Evolutionary conservation across 169 alveolate species (phyloP), one percentile per base, ranked within the genome.

Genomic region (Eimeria tenella): DNA sequence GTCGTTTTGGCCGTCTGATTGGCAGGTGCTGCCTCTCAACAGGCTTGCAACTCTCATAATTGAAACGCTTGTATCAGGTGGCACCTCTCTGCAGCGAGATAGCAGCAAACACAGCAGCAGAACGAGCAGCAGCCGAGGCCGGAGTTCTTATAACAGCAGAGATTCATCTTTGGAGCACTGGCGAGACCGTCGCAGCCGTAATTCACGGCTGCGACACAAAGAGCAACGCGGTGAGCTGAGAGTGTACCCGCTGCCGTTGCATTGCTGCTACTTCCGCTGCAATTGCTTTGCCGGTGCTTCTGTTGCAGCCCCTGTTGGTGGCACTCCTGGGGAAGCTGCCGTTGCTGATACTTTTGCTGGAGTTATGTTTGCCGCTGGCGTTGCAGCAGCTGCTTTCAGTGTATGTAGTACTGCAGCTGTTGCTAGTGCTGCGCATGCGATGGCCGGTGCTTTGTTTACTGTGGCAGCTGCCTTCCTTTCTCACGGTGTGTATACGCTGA

Each of bases 101-200:
- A 53, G 68, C 68, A 49, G 70, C 68, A 49, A 52, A 19, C n/a
- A 15, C 55, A 53, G 87, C 87, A 93, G 86, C 95, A 93, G 71
- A 90, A 90, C 71, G 84, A 93, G 94, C 89, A 90, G 89, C 89
- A 90, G 94, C 94, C 73, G 94, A 79, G 75, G 58, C 53, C 71
- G 89, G 90, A 90, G 94, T 90, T 75, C 90, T 90, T 75, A 77
- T 68, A 77, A 68, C 87, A 77, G 87, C 87, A 53, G 63, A 13
- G 17, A 52, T 4, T 77, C 87, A 23, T 74, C 84, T 4, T 13
- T 42, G 4, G 84, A 74, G 17, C 55, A 52, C 6, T 55, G 50
- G 11, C 23, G 58, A 74, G 84, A 25, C 84, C 7, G 58, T 25
- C 58, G 58, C 25, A 25, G n/a, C 21, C 84, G 84, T 21, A 74